These are phyloP conservation scores for Amanita rimosa DNA, from an alignment of 768 basidiomycete genomes.

Conservation along the genomic window DNA sequence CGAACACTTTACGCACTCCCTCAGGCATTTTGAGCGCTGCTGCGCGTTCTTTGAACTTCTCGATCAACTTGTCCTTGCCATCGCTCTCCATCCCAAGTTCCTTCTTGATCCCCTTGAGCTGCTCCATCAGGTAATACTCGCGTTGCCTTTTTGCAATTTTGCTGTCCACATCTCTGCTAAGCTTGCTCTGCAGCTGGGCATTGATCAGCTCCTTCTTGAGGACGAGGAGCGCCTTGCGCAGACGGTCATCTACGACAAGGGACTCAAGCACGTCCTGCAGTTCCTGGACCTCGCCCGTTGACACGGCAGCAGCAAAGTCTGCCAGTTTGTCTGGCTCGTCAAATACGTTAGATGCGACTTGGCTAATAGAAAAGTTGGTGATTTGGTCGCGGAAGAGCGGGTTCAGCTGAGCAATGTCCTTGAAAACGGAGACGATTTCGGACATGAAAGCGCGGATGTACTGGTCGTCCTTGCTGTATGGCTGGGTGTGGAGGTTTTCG, in stretches of 20 bases:
- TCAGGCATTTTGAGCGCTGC: conserved; percentile 81
- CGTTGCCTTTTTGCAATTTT: conserved; percentile 92
- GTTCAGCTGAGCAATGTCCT: conserved; percentile 95
- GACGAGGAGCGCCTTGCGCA: conserved; percentile 83
- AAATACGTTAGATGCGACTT: conserved; percentile 87
- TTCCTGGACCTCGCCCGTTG: conserved; percentile 84
- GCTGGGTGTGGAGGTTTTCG: conserved; percentile 68
- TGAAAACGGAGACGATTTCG: conserved; percentile 95
- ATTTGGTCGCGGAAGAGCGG: conserved; percentile 98
- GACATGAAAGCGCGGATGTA: conserved; percentile 93
- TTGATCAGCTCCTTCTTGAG: conserved; percentile 98
- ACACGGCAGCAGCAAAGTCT: conserved; percentile 95
- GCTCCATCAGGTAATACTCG: conserved; percentile 95
- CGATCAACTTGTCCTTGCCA: conserved; percentile 89
- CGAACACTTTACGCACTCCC: conserved; percentile 84
- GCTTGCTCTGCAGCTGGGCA: conserved; percentile 87
- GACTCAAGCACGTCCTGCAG: conserved; percentile 90
- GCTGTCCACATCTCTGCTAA: conserved; percentile 84
- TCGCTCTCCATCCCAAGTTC: conserved; percentile 93
- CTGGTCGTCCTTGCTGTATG: conserved; percentile 89
- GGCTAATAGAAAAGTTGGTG: conserved; percentile 90
- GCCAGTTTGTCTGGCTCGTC: conserved; percentile 97
- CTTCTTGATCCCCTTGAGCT: conserved; percentile 93
- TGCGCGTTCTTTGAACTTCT: conserved; percentile 85
- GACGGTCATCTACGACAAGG: conserved; percentile 73